phyloP scores from a whole-genome alignment of 768 basidiomycete genomes.

The Gymnopilus dilepis region DNA sequence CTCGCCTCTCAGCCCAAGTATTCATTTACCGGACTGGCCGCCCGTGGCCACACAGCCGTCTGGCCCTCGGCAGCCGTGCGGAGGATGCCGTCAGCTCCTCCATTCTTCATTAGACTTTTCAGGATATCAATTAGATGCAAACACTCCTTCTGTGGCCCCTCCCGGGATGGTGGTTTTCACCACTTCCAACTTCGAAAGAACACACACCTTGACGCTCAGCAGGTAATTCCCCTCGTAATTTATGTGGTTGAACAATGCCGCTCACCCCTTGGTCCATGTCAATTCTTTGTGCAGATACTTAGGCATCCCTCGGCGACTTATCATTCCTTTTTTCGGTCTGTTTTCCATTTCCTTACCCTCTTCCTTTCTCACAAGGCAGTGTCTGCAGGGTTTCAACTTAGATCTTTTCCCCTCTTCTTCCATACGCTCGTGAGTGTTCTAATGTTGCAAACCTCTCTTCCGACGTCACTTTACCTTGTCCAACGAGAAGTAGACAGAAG shows the following conservation, averaged over 20 bases:
- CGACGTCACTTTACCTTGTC: background rate
- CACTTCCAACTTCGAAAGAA: slow-evolving; percentile 1
- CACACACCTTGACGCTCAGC: background rate
- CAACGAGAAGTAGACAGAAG: slow-evolving; percentile 7
- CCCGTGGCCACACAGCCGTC: background rate
- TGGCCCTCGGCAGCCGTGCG: slow-evolving; percentile 10
- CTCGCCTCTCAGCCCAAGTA: background rate
- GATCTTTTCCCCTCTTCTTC: slow-evolving; percentile 24
- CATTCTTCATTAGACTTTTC: slow-evolving; percentile 19
- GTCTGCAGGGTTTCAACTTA: slow-evolving; percentile 17
- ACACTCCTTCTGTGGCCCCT: background rate
- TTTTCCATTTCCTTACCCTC: slow-evolving; percentile 3
- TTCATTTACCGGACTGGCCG: slow-evolving; percentile 10
- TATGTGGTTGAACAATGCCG: background rate
- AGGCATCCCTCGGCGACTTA: background rate
- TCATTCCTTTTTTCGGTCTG: slow-evolving; percentile 4
- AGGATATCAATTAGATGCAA: slow-evolving; percentile 14
- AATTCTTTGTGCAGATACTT: background rate
- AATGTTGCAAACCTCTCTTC: background rate
- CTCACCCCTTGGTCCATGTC: background rate
- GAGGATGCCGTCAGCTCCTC: slow-evolving; percentile 17
- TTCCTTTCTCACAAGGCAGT: slow-evolving; percentile 18
- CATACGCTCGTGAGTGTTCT: slow-evolving; percentile 22
- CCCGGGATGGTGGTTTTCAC: background rate
- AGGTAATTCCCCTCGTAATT: background rate